Conservation (phyloP, 202 grass and related monocot species). For the Brachypodium distachyon region DNA sequence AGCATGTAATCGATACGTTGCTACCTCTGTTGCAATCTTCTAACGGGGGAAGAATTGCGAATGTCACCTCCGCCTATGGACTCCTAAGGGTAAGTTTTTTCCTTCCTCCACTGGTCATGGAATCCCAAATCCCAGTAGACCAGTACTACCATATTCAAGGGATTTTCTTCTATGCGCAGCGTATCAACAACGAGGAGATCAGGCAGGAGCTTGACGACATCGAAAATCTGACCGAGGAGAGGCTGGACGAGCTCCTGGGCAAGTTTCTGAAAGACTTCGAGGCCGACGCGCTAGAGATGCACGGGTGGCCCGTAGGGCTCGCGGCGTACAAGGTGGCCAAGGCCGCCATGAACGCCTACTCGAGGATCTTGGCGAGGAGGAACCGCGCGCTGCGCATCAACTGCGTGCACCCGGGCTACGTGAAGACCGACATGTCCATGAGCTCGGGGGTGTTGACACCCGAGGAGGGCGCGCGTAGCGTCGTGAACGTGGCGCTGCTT, state of each 20-base stretch:
- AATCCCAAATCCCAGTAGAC: too few relatives aligned
- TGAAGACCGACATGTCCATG: slow-evolving; percentile 39
- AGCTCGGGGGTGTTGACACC: slow-evolving; percentile 25
- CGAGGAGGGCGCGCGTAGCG: slow-evolving; percentile 34
- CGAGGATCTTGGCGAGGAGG: slow-evolving; percentile 36
- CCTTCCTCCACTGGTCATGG: not conserved
- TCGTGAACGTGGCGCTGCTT: slow-evolving; percentile 28
- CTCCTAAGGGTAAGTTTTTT: slow-evolving; percentile 16
- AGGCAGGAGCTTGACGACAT: slow-evolving; percentile 29
- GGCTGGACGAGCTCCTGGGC: slow-evolving; percentile 28
- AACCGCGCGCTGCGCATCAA: slow-evolving; percentile 32
- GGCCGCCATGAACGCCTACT: slow-evolving; percentile 36
- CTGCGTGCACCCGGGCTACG: slow-evolving; percentile 47
- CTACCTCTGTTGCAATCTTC: slow-evolving; percentile 43
- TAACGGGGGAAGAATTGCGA: slow-evolving; percentile 34
- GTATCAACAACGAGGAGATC: slow-evolving; percentile 32
- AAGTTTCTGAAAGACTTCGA: slow-evolving; percentile 42
- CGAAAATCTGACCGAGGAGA: slow-evolving; percentile 21
- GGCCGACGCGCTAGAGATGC: not conserved
- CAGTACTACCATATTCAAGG: not conserved
- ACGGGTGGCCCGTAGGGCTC: slow-evolving; percentile 4
- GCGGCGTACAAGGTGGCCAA: slow-evolving; percentile 48
- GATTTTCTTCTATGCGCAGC: not conserved
- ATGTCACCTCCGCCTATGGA: slow-evolving; percentile 35
- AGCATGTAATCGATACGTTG: slow-evolving; percentile 35